phyloP scores from a whole-genome alignment of 371 early-diverging fungal genomes.

The Cokeromyces recurvatus region DNA sequence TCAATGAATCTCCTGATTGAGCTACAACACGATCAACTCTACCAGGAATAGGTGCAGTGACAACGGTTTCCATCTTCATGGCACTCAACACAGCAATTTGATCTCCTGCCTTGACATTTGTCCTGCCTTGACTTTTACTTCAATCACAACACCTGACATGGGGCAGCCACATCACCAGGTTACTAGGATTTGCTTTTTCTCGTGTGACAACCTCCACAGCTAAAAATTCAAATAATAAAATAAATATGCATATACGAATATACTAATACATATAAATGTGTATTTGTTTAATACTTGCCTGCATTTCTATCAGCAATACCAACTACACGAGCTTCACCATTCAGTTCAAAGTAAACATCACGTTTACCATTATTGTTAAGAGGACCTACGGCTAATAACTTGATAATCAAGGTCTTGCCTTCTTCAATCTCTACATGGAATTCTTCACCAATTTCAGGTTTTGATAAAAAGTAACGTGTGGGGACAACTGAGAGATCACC shows the following conservation, averaged over 20 bases:
- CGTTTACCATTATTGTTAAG: constrained; percentile 75
- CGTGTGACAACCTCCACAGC: constrained; percentile 66
- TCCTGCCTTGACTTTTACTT: constrained; percentile 81
- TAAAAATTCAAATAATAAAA: background rate
- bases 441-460: constrained; percentile 84
- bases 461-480: constrained; percentile 85
- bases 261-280: too few relatives aligned
- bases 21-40: constrained; percentile 68
- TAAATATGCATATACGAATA: too few relatives aligned
- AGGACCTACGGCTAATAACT: constrained; percentile 86
- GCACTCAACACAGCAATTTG: constrained; percentile 87
- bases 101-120: constrained; percentile 82
- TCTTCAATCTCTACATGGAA: constrained; percentile 80
- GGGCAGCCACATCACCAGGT: constrained; percentile 90
- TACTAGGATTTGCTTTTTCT: constrained; percentile 71
- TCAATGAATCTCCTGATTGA: constrained; percentile 72
- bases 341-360: constrained; percentile 93
- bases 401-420: constrained; percentile 88
- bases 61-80: constrained; percentile 98
- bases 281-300: background rate
- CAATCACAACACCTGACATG: constrained; percentile 94
- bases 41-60: constrained; percentile 80
- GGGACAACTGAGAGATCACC: constrained; percentile 87
- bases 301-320: constrained; percentile 60
- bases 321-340: constrained; percentile 91